Evolutionary conservation across 2,329 filamentous ascomycete genomes (phyloP), one percentile per base, ranked within the genome.

Genomic region (Aspergillus ochraceoroseus): DNA sequence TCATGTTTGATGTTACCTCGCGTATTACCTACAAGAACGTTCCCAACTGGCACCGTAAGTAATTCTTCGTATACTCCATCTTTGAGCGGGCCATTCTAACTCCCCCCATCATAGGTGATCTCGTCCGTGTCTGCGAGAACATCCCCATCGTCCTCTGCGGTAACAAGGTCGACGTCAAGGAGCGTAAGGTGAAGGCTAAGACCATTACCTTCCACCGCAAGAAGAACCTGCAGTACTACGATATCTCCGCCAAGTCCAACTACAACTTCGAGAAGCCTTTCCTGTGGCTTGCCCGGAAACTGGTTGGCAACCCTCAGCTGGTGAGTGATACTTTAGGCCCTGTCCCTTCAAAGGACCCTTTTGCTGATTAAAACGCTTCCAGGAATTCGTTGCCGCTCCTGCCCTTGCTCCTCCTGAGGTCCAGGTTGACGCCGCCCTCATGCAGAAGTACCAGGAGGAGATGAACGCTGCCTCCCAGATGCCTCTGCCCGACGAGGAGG

Each of bases 261-360:
- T 96, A 98, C 77, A 96, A 96, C 83, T 96, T 96, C 72, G 90
- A 96, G 83, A 98, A 96, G 82, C 90, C 90, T 52, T 96, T 98
- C 87, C 84, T 96, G 61, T 96, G 92, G 92, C 84, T 98, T 61
- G 90, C 89, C 58, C 83, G 92, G 71, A 98, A 98, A 83, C 83
- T 98, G 44, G 89, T 95, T 59, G 92, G 90, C 71, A 96, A 96
- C 79, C 77, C 87, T 62, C 70, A 74, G 63, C 73, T 95, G 68
- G 86, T 92, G 74, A 58, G 83, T 72, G 39, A 9, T 25, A n/a
- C 11, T 3, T 32, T 13, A 12, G 27, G 45, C 51, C 33, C 52
- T 34, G 53, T 51, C 33, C 40, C 19, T 9, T 26, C 31, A n/a
- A n/a, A n/a, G n/a, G n/a, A n/a, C n/a, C 26, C 8, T 23, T 30